Percentiles rank a stretch among this genome's conserved stretches.
Evolutionary conservation across 192 early-diverging fungal genomes (phyloP).

Genomic region (Tieghemiomyces parasiticus): DNA sequence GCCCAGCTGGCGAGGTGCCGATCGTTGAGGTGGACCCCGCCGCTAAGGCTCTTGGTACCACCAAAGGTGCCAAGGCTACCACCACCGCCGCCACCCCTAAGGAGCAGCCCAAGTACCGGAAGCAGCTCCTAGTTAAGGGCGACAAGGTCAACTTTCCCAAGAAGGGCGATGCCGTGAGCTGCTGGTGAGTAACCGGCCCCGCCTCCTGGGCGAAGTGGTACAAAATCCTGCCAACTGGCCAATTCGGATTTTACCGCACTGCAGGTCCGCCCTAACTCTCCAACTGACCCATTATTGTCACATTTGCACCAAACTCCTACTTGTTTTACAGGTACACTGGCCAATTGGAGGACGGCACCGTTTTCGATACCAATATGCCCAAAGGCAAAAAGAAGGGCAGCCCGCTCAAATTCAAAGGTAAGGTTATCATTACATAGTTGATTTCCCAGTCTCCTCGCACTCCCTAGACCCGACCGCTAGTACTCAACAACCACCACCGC

Average conservation of each 20-base stretch:
- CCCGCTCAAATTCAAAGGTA: conserved; percentile 54
- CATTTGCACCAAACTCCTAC: background rate
- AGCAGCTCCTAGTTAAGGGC: conserved; percentile 48
- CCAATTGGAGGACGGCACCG: conserved; percentile 44
- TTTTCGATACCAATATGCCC: conserved; percentile 51
- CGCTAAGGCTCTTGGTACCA: conserved; percentile 17
- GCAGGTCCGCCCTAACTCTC: background rate
- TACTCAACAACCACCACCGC: background rate
- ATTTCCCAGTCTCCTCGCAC: background rate
- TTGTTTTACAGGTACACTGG: conserved; percentile 38
- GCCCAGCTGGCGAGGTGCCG: conserved; percentile 3
- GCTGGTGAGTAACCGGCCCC: conserved; percentile 12
- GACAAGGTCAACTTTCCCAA: conserved; percentile 32
- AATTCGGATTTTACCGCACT: background rate
- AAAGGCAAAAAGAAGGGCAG: conserved; percentile 43
- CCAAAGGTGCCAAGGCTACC: conserved; percentile 15
- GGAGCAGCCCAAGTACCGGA: conserved; percentile 45
- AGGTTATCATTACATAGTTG: background rate
- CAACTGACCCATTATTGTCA: background rate
- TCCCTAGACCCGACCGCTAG: background rate
- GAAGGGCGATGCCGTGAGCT: conserved; percentile 53
- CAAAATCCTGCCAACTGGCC: background rate
- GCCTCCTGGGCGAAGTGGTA: background rate
- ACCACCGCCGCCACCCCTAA: conserved; percentile 13
- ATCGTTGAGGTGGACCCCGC: conserved; percentile 16